phyloP scores from a whole-genome alignment of 1,284 basidiomycete genomes.

The Puccinia horiana region DNA sequence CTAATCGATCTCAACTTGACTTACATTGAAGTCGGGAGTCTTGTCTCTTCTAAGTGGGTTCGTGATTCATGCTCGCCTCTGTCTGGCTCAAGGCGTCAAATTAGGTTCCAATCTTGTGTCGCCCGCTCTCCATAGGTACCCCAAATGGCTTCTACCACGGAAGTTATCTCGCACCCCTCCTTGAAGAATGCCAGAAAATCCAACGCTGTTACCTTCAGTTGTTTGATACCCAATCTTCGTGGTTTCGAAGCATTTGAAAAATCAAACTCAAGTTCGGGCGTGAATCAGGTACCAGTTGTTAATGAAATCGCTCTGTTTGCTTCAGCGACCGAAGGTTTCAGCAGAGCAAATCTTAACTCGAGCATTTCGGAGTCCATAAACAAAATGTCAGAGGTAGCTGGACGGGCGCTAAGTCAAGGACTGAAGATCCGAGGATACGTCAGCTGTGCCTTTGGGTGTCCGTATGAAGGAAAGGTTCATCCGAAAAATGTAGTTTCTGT shows the following conservation, averaged over 20 bases:
- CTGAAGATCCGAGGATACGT: conserved; percentile 81
- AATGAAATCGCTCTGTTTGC: conserved; percentile 89
- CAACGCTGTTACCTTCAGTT: conserved; percentile 67
- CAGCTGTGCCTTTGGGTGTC: conserved; percentile 73
- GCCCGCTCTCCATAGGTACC: conserved; percentile 8
- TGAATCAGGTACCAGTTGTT: conserved; percentile 62
- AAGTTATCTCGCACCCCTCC: conserved; percentile 73
- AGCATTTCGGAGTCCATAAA: conserved; percentile 72
- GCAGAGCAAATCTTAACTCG: conserved; percentile 80
- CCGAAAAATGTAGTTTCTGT: conserved; percentile 70
- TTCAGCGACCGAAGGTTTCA: conserved; percentile 80
- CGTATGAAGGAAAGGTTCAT: conserved; percentile 78
- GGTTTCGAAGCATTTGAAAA: conserved; percentile 52
- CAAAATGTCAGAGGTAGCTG: conserved; percentile 68
- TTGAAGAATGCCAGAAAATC: conserved; percentile 83
- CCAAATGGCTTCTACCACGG: conserved; percentile 81
- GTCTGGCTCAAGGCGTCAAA: background rate
- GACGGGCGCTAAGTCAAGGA: conserved; percentile 66
- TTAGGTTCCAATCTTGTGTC: background rate
- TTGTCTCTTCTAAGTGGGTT: conserved; percentile 90
- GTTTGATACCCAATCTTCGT: conserved; percentile 34
- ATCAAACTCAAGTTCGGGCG: conserved; percentile 52
- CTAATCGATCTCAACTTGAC: conserved; percentile 71
- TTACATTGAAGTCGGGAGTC: conserved; percentile 83
- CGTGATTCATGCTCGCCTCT: conserved; percentile 70